Evolutionary conservation across 2,329 filamentous ascomycete genomes (phyloP), one percentile per base, ranked within the genome.

Genomic region (Sphaerostilbella broomeana): DNA sequence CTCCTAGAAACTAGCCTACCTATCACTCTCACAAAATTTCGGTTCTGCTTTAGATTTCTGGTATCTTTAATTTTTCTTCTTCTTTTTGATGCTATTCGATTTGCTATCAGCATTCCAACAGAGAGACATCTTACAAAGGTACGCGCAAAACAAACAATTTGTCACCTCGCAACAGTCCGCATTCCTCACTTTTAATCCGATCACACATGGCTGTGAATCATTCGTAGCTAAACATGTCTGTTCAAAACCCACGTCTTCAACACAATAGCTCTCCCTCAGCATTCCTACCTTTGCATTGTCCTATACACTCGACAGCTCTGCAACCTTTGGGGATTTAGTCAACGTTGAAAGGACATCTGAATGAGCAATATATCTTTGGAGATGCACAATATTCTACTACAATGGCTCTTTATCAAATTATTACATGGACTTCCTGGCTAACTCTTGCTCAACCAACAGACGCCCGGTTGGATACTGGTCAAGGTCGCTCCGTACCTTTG

Each of bases 371-470:
- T 27, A 38, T 33, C 25, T 22, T 34, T 26, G 38, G 38, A 42
- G 26, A 34, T 31, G 18, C 18, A 18, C 16, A 29, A 34, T 18
- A 24, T 13, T 15, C 25, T 13, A 12, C 27, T 42, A 38, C 28
- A 16, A 49, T 49, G 47, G 20, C 40, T n/a, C 26, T 34, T 20
- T 21, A 31, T 36, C 22, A 21, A 5, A 15, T 38, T 7, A 36
- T 42, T 16, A 24, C 27, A 27, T 49, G 41, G 26, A 24, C 40
- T 30, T 39, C 17, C 38, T 48, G 39, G 47, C 47, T 49, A 35
- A 49, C 40, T 8, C 17, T 31, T 38, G 13, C 26, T 30, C 26
- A 42, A 48, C 44, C 34, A 13, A 40, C 33, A 28, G 19, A 34
- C 5, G 20, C 18, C 13, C 15, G 40, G 12, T 20, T 16, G 19